phyloP scores from a whole-genome alignment of 352 stramenopile genomes.

The Aphanomyces cochlioides region DNA sequence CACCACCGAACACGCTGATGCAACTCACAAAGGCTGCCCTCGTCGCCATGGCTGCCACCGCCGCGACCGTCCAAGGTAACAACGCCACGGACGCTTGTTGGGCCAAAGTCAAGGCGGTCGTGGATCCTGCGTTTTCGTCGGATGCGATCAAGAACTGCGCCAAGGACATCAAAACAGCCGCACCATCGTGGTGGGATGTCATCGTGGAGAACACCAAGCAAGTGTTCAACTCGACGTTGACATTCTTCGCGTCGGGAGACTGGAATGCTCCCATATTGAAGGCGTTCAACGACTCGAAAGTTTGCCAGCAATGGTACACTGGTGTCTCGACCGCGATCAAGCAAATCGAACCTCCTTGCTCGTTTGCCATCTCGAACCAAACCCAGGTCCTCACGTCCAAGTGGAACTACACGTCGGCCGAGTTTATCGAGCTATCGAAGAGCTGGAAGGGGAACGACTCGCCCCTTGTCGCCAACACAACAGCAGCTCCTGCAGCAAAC shows the following conservation, averaged over 20 bases:
- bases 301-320: conserved; percentile 11
- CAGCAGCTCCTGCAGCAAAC: neutral
- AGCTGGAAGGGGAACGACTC: neutral
- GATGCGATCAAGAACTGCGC: neutral
- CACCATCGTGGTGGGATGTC: neutral
- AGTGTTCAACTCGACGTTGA: neutral
- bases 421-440: neutral
- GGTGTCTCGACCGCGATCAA: conserved; percentile 5
- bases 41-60: neutral
- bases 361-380: neutral
- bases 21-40: neutral
- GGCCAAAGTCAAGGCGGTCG: neutral
- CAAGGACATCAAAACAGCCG: neutral
- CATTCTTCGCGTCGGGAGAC: neutral
- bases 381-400: conserved; percentile 4
- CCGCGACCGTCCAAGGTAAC: neutral
- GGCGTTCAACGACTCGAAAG: conserved; percentile 4
- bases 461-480: neutral
- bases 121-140: neutral
- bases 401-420: neutral
- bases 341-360: conserved; percentile 1
- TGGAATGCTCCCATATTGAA: neutral
- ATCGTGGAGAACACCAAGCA: neutral
- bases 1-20: neutral
- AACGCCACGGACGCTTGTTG: neutral